phyloP scores from a whole-genome alignment of 2,329 filamentous ascomycete genomes.

The Xylaria multiplex region DNA sequence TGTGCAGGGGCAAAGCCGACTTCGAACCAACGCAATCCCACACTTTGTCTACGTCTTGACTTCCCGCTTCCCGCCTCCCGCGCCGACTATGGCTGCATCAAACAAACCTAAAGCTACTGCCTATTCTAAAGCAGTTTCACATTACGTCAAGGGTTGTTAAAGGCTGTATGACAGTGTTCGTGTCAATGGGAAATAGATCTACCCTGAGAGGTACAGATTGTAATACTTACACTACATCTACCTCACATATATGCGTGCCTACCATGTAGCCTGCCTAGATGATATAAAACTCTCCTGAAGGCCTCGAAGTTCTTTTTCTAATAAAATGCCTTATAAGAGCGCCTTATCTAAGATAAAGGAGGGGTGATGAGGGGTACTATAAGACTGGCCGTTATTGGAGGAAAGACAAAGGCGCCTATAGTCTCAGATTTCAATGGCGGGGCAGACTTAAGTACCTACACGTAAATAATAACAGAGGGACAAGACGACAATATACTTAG shows the following conservation, averaged over 20 bases:
- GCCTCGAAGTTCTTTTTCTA: background rate
- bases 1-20: constrained; percentile 43
- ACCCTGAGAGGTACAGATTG: too few relatives aligned
- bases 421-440: constrained; percentile 19
- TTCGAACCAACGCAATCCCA: constrained; percentile 21
- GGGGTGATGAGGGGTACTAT: constrained; percentile 39
- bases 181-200: background rate
- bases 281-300: background rate
- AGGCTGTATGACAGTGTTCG: background rate
- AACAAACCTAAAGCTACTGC: constrained; percentile 19
- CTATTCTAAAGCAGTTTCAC: constrained; percentile 26
- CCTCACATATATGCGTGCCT: too few relatives aligned
- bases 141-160: background rate
- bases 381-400: constrained; percentile 9
- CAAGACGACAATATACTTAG: too few relatives aligned
- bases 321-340: background rate
- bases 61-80: background rate
- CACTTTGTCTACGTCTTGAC: background rate
- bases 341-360: constrained; percentile 15
- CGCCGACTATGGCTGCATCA: constrained; percentile 7
- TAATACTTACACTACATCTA: too few relatives aligned
- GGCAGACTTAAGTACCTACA: constrained; percentile 18
- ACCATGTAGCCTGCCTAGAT: too few relatives aligned
- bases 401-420: background rate
- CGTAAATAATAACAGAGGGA: background rate